Percentiles rank a stretch among this genome's conserved stretches.
Evolutionary conservation across 176 grass and related monocot genomes (phyloP).

Genomic region (Musa acuminata): DNA sequence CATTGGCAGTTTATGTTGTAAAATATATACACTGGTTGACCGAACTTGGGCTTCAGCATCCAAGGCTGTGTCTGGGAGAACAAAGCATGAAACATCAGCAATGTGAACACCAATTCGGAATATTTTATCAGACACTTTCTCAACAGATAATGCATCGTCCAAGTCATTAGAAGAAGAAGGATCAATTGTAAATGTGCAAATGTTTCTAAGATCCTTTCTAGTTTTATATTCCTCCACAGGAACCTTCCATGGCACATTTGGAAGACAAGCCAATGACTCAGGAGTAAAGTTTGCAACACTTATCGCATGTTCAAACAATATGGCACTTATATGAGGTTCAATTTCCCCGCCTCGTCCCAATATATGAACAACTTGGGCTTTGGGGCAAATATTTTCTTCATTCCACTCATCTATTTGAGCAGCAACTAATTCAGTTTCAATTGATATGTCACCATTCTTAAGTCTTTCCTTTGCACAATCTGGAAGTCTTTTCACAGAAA

Average conservation of each 20-base stretch:
- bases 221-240: conserved; percentile 54
- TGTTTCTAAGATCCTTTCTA: conserved; percentile 68
- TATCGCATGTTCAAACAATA: conserved; percentile 86
- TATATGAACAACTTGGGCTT: conserved; percentile 45
- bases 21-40: conserved; percentile 84
- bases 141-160: conserved; percentile 92
- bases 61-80: conserved; percentile 62
- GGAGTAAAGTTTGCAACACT: conserved; percentile 36
- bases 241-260: conserved; percentile 50
- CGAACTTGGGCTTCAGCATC: conserved; percentile 74
- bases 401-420: conserved; percentile 75
- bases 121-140: conserved; percentile 46
- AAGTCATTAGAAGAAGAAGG: conserved; percentile 66
- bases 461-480: conserved; percentile 48
- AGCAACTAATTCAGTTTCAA: conserved; percentile 64
- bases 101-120: conserved; percentile 84
- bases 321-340: conserved; percentile 75
- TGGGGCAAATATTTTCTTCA: conserved; percentile 58
- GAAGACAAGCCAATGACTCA: conserved; percentile 56
- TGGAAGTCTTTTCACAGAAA: conserved; percentile 42
- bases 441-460: conserved; percentile 39
- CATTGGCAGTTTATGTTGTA: conserved; percentile 64
- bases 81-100: conserved; percentile 88
- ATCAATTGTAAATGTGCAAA: conserved; percentile 79
- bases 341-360: conserved; percentile 63